phyloP scores from a whole-genome alignment of 2,329 filamentous ascomycete species.

The Botrytis pseudocinerea region DNA sequence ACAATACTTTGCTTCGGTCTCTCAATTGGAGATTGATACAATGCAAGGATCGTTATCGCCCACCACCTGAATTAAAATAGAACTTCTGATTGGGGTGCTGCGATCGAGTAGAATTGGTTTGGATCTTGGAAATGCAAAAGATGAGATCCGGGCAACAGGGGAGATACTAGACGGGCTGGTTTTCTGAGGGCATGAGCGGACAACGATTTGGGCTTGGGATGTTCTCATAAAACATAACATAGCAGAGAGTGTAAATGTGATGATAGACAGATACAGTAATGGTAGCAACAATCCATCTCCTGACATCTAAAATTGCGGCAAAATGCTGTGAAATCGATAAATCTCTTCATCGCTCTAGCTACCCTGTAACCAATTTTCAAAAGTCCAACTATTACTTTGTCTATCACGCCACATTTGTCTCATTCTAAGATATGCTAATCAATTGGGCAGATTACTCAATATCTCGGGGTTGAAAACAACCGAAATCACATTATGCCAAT shows the following conservation, averaged over 20 bases:
- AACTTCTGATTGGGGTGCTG: not conserved
- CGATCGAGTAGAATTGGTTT: not conserved
- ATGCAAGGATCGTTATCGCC: not conserved
- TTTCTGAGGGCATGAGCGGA: not conserved
- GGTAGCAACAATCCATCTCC: not conserved
- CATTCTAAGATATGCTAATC: not conserved
- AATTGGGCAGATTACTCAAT: not conserved
- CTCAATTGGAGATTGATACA: constrained; percentile 4
- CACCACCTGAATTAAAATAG: not conserved
- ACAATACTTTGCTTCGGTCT: not conserved
- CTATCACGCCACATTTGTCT: not conserved
- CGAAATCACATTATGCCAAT: not conserved
- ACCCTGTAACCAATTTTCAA: not conserved
- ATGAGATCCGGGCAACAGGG: not conserved
- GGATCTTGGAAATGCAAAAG: not conserved
- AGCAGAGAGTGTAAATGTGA: not conserved
- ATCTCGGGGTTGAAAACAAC: not conserved
- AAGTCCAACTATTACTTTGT: not conserved
- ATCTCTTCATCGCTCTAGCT: not conserved
- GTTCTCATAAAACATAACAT: not conserved
- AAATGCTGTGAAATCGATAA: not conserved
- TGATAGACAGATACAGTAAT: not conserved
- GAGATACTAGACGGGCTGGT: not conserved
- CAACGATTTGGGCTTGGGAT: not conserved
- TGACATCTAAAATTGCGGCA: not conserved